Base-by-base conservation (phyloP, 1,284 basidiomycete species). In the Irpex lacteus region DNA sequence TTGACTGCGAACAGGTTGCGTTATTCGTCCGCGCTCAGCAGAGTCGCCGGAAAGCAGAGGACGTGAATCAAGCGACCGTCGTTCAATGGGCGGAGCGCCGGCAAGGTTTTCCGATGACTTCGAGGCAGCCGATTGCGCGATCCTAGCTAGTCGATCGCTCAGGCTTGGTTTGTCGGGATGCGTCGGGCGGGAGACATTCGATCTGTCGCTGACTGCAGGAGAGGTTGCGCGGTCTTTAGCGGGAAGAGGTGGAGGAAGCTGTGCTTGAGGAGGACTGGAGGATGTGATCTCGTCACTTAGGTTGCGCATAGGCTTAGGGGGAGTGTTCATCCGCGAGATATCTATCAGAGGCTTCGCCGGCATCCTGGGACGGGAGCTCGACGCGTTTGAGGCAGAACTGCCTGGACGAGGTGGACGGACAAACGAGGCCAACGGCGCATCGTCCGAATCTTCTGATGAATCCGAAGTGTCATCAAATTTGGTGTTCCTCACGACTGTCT, bases 311-410 rank as follows among this genome's bases (percentile, higher is more conserved):
- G 55, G 60, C 11, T 40, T 37, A 38, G 60, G 54, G 38, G 60
- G 61, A 21, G 63, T 50, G 37, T 55, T 58, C 60, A 79, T 66
- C 60, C 67, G 65, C 26, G 74, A 77, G 63, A 85, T 80, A 65
- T 85, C 84, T 26, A 85, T 83, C 26, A 85, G 75, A 0, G 85
- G 85, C 66, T 81, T 83, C 9, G 73, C 37, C 9, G 77, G 78
- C 59, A 72, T 70, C 34, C 76, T 74, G 44, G 70, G 68, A 38
- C 71, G 73, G 55, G 71, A 72, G 19, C 65, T 73, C 67, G 67
- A 71, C 65, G 78, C 67, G 70, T 79, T 66, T 69, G 78, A 89
- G 68, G 72, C 76, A 56, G 76, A 75, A 67, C 74, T 83, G 4
- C 79, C 80, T 15, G 82, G 81, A 40, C 83, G 78, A 37, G 72